These are phyloP conservation scores for Melastoma candidum DNA, from an alignment of 441 rosid genomes.

Conservation along the genomic window DNA sequence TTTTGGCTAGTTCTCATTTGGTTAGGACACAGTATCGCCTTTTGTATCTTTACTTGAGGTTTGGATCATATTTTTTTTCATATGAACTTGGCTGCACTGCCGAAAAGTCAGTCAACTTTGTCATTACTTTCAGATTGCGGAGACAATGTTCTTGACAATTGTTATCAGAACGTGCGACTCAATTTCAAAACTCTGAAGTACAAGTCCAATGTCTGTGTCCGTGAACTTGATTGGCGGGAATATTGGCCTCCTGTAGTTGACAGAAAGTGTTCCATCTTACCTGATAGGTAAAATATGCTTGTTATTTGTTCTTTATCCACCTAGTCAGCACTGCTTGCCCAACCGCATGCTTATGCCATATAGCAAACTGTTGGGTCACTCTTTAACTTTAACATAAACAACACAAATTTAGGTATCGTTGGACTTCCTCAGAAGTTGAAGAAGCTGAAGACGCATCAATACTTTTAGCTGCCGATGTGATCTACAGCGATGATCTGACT, in stretches of 20 bases:
- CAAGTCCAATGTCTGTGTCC: constrained; percentile 39
- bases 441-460: constrained; percentile 41
- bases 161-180: constrained; percentile 44
- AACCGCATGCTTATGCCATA: too few relatives aligned
- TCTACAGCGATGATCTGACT: constrained; percentile 57
- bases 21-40: too few relatives aligned
- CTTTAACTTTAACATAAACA: not conserved
- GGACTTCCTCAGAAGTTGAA: constrained; percentile 46
- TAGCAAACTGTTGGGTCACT: not conserved
- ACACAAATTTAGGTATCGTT: constrained; percentile 27
- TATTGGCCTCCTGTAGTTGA: constrained; percentile 50
- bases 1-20: too few relatives aligned
- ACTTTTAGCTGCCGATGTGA: constrained; percentile 66
- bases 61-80: too few relatives aligned
- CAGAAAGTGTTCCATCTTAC: constrained; percentile 17
- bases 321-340: not conserved
- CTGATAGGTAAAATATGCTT: constrained; percentile 24
- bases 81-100: too few relatives aligned
- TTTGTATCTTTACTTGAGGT: too few relatives aligned
- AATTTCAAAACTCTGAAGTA: constrained; percentile 38
- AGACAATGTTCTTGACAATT: constrained; percentile 56
- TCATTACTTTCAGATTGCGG: constrained; percentile 42
- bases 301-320: constrained; percentile 1
- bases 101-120: not conserved
- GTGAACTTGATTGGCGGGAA: constrained; percentile 71